phyloP scores from a whole-genome alignment of 257 asterid genomes.

The Scutellaria baicalensis region DNA sequence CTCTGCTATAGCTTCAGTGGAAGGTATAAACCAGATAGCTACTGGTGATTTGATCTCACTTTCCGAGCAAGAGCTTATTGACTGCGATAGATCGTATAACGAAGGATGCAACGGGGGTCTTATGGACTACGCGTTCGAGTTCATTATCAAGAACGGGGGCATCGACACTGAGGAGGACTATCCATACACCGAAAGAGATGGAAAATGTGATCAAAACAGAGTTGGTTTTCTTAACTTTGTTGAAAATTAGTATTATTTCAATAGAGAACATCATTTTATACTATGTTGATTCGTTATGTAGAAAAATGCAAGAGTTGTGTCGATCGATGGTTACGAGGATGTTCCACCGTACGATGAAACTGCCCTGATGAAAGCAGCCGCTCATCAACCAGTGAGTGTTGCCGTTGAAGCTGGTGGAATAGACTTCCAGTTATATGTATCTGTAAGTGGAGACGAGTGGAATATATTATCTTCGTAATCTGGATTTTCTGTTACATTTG shows the following conservation, averaged over 20 bases:
- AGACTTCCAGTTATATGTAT: slow-evolving; percentile 57
- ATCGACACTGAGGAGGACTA: slow-evolving; percentile 50
- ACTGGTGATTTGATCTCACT: slow-evolving; percentile 43
- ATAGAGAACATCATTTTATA: not conserved
- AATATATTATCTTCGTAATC: too few species aligned
- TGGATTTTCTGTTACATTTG: too few species aligned
- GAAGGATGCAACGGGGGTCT: slow-evolving; percentile 62
- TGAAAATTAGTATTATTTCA: not conserved
- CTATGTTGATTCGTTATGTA: slow-evolving; percentile 19
- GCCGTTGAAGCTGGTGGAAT: slow-evolving; percentile 68
- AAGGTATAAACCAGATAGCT: slow-evolving; percentile 42
- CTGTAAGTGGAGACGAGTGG: slow-evolving; percentile 30
- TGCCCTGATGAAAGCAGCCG: slow-evolving; percentile 50
- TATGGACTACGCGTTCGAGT: slow-evolving; percentile 59
- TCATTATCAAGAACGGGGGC: slow-evolving; percentile 56
- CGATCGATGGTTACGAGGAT: slow-evolving; percentile 57
- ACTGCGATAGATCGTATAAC: slow-evolving; percentile 39
- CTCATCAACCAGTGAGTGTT: slow-evolving; percentile 48
- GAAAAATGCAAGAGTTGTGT: slow-evolving; percentile 63
- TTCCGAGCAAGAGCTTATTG: slow-evolving; percentile 63
- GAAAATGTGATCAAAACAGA: slow-evolving; percentile 40
- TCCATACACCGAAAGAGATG: slow-evolving; percentile 44
- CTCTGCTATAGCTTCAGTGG: slow-evolving; percentile 50
- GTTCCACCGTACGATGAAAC: slow-evolving; percentile 32
- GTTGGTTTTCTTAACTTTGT: slow-evolving; percentile 16